Evolutionary conservation across 2,329 filamentous ascomycete species (phyloP).

Genomic region (Xylariaceae sp.): DNA sequence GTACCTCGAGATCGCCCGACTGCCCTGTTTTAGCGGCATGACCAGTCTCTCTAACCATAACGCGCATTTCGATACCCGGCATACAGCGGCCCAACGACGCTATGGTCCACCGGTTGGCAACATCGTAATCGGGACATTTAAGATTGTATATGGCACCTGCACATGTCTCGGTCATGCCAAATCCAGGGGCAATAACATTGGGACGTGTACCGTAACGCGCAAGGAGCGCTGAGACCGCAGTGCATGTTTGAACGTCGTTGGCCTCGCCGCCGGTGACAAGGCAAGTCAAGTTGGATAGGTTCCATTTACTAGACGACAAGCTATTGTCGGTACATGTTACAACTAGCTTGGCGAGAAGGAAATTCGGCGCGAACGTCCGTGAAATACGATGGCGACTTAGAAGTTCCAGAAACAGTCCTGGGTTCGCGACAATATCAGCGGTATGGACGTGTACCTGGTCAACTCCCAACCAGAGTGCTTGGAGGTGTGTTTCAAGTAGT

Average conservation of each 20-base stretch:
- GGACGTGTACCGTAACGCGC: constrained; percentile 35
- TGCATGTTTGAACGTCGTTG: constrained; percentile 42
- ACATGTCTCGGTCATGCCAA: constrained; percentile 58
- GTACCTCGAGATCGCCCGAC: constrained; percentile 62
- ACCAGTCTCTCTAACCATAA: constrained; percentile 29
- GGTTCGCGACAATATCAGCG: constrained; percentile 44
- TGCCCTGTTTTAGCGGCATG: constrained; percentile 25
- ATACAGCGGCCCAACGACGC: constrained; percentile 45
- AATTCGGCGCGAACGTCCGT: constrained; percentile 48
- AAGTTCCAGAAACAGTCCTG: constrained; percentile 42
- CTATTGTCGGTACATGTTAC: constrained; percentile 3
- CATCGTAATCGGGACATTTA: constrained; percentile 45
- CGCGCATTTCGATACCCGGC: constrained; percentile 37
- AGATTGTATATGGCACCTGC: constrained; percentile 50
- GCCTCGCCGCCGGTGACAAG: constrained; percentile 51
- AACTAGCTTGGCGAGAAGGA: constrained; percentile 37
- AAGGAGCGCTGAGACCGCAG: constrained; percentile 34
- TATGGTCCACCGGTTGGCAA: constrained; percentile 32
- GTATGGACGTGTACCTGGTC: constrained; percentile 51
- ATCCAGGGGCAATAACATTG: constrained; percentile 45
- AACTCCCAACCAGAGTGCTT: constrained; percentile 44
- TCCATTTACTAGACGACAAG: constrained; percentile 8
- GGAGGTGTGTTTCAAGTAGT: constrained; percentile 55
- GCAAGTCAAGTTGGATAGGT: constrained; percentile 36
- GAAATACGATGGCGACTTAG: constrained; percentile 45